Evolutionary conservation across 495 filamentous ascomycete species (phyloP).

Genomic region (Pyrenula aspistea): DNA sequence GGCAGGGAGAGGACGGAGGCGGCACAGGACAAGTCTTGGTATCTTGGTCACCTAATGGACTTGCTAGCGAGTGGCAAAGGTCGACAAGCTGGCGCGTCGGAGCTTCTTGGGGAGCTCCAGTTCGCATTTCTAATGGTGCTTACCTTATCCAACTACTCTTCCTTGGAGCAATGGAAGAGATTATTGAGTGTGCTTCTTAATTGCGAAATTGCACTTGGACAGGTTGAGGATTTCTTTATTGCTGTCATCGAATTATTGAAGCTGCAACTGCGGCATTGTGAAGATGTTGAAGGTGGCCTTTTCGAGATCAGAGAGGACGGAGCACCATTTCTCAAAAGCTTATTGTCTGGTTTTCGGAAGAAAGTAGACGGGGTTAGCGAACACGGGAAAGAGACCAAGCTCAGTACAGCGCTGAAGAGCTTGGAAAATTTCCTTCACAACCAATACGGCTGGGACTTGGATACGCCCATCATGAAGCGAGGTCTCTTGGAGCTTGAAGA

Average conservation of each 20-base stretch:
- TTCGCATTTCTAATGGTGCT: conserved; percentile 72
- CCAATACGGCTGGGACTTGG: conserved; percentile 56
- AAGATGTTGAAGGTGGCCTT: conserved; percentile 50
- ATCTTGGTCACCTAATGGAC: conserved; percentile 41
- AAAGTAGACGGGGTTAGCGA: conserved; percentile 28
- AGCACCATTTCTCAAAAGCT: conserved; percentile 38
- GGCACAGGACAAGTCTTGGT: conserved; percentile 61
- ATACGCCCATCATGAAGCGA: conserved; percentile 40
- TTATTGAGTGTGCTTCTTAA: conserved; percentile 61
- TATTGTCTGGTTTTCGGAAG: conserved; percentile 40
- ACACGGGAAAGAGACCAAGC: conserved; percentile 16
- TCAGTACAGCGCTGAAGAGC: conserved; percentile 40
- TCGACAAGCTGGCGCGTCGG: conserved; percentile 16
- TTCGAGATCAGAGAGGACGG: conserved; percentile 42
- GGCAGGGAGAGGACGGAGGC: conserved; percentile 63
- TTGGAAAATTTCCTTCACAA: conserved; percentile 42
- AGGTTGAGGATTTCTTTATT: conserved; percentile 44
- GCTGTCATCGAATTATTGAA: conserved; percentile 50
- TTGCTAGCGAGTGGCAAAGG: conserved; percentile 13
- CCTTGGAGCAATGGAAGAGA: conserved; percentile 80
- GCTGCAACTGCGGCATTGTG: conserved; percentile 59
- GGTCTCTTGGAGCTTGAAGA: conserved; percentile 65
- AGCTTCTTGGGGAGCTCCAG: conserved; percentile 78
- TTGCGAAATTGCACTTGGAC: conserved; percentile 44
- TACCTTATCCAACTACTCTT: conserved; percentile 73